Conservation (phyloP, 2,329 filamentous ascomycete species). For the Kalaharituber pfeilii region DNA sequence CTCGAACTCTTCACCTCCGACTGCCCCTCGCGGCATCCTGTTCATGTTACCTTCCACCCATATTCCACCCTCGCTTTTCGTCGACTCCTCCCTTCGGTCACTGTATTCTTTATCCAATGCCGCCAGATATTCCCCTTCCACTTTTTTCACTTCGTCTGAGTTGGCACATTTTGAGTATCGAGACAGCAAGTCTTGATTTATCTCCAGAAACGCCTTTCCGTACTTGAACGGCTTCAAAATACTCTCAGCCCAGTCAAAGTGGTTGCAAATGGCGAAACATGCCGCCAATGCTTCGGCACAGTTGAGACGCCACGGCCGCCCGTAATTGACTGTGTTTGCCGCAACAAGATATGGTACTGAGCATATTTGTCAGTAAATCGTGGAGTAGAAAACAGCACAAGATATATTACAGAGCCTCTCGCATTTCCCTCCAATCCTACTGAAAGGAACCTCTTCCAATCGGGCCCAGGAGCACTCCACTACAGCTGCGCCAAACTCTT, state of each 20-base stretch:
- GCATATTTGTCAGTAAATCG: conserved; percentile 2
- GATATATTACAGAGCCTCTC: conserved; percentile 47
- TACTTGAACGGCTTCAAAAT: conserved; percentile 76
- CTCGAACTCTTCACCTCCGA: conserved; percentile 37
- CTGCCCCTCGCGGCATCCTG: conserved; percentile 37
- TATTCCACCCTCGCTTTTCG: conserved; percentile 45
- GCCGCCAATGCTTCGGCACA: conserved; percentile 90
- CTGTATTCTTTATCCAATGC: conserved; percentile 79
- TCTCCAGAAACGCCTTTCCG: conserved; percentile 71
- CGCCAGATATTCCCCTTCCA: conserved; percentile 73
- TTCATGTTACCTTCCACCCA: conserved; percentile 91
- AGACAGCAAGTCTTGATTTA: conserved; percentile 67
- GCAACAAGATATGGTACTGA: conserved; percentile 84
- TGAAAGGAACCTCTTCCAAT: conserved; percentile 78
- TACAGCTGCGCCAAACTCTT: conserved; percentile 80
- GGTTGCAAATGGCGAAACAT: conserved; percentile 82
- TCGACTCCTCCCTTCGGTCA: conserved; percentile 42
- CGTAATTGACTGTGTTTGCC: conserved; percentile 94
- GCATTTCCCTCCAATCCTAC: conserved; percentile 79
- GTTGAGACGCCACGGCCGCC: conserved; percentile 84
- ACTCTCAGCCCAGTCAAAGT: conserved; percentile 74
- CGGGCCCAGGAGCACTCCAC: conserved; percentile 96
- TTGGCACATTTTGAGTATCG: conserved; percentile 70
- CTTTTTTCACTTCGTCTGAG: conserved; percentile 65
- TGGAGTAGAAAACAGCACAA: background rate